Percentiles rank a stretch among this genome's conserved stretches.
phyloP scores from a whole-genome alignment of 176 grass and related monocot genomes.

The Dactylis glomerata region DNA sequence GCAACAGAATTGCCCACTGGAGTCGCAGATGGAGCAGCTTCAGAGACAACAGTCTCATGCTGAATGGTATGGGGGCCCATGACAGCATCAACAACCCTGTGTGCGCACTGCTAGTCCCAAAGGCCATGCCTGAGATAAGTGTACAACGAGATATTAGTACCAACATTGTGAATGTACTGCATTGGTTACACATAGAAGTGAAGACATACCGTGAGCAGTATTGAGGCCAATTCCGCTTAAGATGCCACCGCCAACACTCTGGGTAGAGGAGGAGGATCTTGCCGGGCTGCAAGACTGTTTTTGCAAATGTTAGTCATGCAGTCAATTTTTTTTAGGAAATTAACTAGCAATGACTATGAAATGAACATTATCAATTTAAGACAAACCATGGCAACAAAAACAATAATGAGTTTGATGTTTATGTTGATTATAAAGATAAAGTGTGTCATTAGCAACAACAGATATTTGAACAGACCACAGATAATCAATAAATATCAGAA shows the following conservation, averaged over 20 bases:
- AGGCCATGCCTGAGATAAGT: conserved; percentile 61
- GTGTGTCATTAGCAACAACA: not conserved
- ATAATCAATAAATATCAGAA: conserved; percentile 14
- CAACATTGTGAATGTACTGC: not conserved
- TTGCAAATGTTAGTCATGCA: not conserved
- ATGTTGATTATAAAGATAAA: too few species aligned
- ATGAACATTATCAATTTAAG: too few species aligned
- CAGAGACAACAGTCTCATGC: conserved; percentile 56
- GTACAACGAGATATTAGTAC: not conserved
- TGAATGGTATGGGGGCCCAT: conserved; percentile 73
- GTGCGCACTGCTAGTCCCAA: conserved; percentile 79
- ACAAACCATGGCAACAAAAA: not conserved
- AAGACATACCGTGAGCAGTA: conserved; percentile 67
- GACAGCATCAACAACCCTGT: conserved; percentile 84
- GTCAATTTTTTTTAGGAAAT: too few species aligned
- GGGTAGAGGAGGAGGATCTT: conserved; percentile 56
- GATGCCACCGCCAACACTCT: conserved; percentile 53
- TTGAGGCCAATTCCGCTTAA: conserved; percentile 75
- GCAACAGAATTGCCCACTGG: conserved; percentile 25
- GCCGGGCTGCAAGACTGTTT: conserved; percentile 36
- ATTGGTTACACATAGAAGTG: not conserved
- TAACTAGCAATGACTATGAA: too few species aligned
- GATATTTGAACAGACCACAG: not conserved
- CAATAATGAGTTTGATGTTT: too few species aligned
- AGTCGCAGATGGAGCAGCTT: conserved; percentile 45